Conservation (phyloP, 257 asterid species). For the Buddleja alternifolia region DNA sequence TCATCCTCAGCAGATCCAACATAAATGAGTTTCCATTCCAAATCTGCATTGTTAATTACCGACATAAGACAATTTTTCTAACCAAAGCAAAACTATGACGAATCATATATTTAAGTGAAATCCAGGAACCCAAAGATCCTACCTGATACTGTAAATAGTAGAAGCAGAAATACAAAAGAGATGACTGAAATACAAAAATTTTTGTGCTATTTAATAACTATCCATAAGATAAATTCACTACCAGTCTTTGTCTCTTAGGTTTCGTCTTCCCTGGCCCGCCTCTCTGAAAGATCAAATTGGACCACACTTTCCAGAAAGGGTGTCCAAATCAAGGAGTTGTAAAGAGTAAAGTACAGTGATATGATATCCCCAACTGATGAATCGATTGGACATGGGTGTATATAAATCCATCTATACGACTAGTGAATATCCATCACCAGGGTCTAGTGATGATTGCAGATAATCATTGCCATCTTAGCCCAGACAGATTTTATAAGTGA, state of each 20-base stretch:
- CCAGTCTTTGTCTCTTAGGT: no score
- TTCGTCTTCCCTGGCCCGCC: background rate
- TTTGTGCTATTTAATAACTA: no score
- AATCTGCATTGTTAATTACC: slow-evolving; percentile 56
- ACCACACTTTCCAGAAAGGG: background rate
- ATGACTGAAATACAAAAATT: background rate
- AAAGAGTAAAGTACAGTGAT: background rate
- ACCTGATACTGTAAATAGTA: background rate
- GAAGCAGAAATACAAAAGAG: background rate
- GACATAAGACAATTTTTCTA: slow-evolving; percentile 4
- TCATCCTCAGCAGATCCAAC: slow-evolving; percentile 99
- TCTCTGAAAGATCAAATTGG: background rate
- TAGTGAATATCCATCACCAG: background rate
- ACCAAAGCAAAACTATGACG: slow-evolving; percentile 10
- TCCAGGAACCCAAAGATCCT: background rate
- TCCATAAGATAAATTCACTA: no score
- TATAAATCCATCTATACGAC: background rate
- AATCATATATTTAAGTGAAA: background rate
- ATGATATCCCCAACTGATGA: background rate
- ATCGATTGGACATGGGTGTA: background rate
- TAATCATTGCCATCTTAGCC: background rate
- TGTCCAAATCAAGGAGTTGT: background rate
- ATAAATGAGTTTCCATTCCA: slow-evolving; percentile 97
- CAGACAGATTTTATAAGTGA: background rate
- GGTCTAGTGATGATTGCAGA: background rate